Percentiles rank a stretch among this genome's conserved stretches.
Evolutionary conservation across 1,284 basidiomycete species (phyloP).

Genomic region (Anthracocystis panici-leucophaei): DNA sequence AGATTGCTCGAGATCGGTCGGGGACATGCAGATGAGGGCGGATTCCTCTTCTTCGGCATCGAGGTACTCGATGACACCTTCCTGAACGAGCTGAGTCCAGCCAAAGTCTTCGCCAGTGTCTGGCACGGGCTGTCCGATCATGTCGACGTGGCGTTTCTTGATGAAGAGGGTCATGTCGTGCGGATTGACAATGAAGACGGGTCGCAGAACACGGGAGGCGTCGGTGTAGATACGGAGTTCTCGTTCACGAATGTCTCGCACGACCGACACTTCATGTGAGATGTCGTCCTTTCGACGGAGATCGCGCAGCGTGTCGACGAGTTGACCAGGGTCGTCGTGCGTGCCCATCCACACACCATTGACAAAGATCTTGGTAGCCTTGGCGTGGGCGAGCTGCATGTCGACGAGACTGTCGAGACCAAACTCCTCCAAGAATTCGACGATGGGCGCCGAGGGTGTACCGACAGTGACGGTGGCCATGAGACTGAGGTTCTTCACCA

Average conservation of each 20-base stretch:
- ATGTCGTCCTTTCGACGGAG: constrained; percentile 95
- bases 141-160: constrained; percentile 85
- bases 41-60: constrained; percentile 99
- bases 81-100: constrained; percentile 87
- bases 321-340: constrained; percentile 91
- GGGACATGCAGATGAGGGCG: constrained; percentile 98
- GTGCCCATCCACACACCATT: constrained; percentile 99
- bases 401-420: constrained; percentile 71
- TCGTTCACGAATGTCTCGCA: constrained; percentile 94
- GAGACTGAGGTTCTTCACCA: constrained; percentile 97
- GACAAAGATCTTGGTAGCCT: constrained; percentile 92
- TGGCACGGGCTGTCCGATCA: constrained; percentile 72
- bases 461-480: constrained; percentile 99
- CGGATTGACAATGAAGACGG: constrained; percentile 92
- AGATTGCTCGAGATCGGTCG: constrained; percentile 87
- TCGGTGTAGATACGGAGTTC: constrained; percentile 96
- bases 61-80: constrained; percentile 91
- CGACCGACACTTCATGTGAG: constrained; percentile 93
- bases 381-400: constrained; percentile 63
- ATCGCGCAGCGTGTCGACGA: constrained; percentile 92
- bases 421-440: constrained; percentile 99
- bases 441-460: constrained; percentile 92
- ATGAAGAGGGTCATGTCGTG: constrained; percentile 80
- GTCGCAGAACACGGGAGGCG: constrained; percentile 94
- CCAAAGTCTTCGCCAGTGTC: constrained; percentile 72